A percentile compares a stretch with the other conserved stretches of the same genome.
These are phyloP conservation scores for Diaporthe sp. DNA, from an alignment of 2,329 filamentous ascomycete genomes.

Conservation along the genomic window DNA sequence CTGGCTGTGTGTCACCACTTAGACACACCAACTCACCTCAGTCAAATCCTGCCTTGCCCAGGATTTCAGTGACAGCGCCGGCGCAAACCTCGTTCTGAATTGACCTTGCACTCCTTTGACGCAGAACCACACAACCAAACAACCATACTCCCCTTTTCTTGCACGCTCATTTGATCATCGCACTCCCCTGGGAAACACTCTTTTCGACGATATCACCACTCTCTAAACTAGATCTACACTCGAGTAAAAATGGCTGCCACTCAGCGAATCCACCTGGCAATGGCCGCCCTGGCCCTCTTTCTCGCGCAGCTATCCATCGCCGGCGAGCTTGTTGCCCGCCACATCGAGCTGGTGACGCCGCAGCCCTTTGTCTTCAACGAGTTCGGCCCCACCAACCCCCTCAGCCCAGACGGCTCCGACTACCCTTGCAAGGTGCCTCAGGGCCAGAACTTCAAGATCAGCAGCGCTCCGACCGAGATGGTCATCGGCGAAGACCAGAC, in stretches of 20 bases:
- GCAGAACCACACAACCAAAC: too few species aligned
- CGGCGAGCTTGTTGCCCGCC: conserved; percentile 46
- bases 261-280: neutral
- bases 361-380: conserved; percentile 60
- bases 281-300: neutral
- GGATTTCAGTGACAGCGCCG: neutral
- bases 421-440: conserved; percentile 77
- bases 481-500: conserved; percentile 65
- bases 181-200: neutral
- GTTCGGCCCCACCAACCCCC: conserved; percentile 67
- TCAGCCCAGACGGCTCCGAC: conserved; percentile 66
- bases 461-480: conserved; percentile 63
- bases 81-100: neutral
- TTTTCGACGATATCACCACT: neutral
- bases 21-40: neutral
- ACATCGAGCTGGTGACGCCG: conserved; percentile 73
- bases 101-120: neutral
- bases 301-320: neutral
- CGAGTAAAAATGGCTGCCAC: neutral
- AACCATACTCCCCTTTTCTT: too few species aligned
- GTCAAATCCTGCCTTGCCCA: neutral
- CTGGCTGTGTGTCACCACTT: neutral
- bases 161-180: neutral
- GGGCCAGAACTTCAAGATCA: conserved; percentile 52
- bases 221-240: neutral